Base-by-base conservation (phyloP, 1,284 basidiomycete species). In the Ustilago esculenta region DNA sequence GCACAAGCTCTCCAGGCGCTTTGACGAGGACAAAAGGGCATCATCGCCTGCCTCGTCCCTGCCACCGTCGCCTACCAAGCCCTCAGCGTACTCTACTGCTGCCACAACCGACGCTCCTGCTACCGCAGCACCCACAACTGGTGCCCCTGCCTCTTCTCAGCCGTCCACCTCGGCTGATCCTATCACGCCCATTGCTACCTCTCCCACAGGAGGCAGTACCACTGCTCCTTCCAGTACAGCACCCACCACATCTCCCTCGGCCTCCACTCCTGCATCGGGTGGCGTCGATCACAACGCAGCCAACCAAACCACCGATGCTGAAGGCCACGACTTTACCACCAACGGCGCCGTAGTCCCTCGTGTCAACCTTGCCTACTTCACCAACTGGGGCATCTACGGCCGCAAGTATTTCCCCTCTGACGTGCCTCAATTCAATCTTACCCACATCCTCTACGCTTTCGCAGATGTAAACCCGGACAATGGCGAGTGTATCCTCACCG, bases 321-420 rank as follows among this genome's bases (percentile, higher is more conserved):
- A 56, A 5, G 65, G 46, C 11, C 58, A 68, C 51, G 37, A 51
- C 12, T 49, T 63, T n/a, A 51, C 46, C 50, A 58, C 65, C 39
- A 59, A 59, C 37, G 65, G 65, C 18, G 65, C 59, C 21, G 51
- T 61, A n/a, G 65, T 68, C 20, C 65, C 65, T 7, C 53, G 59
- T 17, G 43, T 71, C 57, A 66, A 60, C 37, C 48, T 54, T 11
- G 68, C 25, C 49, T 68, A 68, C 72, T 83, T 81, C 53, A 47
- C 74, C 42, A 82, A 75, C 68, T 90, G 94, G 94, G 93, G 92
- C n/a, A 96, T 96, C 48, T 97, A 96, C 81, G 93, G 88, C 34
- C 88, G 92, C 72, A 93, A 94, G 83, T 95, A 89, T 84, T 59
- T 69, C 87, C 88, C 89, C 9, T 15, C 53, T 37, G 50, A 86